Evolutionary conservation across 176 grass and related monocot genomes (phyloP).

Genomic region (Urochloa ruziziensis): DNA sequence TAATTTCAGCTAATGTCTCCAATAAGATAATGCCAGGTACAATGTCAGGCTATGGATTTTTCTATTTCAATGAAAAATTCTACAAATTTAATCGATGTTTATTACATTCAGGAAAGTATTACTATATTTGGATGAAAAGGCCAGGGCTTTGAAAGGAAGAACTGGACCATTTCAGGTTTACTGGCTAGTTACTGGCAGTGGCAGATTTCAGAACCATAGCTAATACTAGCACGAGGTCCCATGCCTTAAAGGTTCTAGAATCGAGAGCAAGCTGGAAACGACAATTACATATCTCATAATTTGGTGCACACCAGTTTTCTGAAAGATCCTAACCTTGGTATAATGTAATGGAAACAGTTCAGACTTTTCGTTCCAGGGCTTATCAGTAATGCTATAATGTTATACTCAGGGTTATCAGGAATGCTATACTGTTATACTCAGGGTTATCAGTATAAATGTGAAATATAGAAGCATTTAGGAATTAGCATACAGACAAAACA

Average conservation of each 20-base stretch:
- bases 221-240: not conserved
- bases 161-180: not conserved
- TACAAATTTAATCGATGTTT: not conserved
- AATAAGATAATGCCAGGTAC: not conserved
- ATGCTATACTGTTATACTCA: not conserved
- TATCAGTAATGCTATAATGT: not conserved
- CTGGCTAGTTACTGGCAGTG: not conserved
- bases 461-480: conserved; percentile 2
- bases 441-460: conserved; percentile 3
- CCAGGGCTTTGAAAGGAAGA: not conserved
- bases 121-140: not conserved
- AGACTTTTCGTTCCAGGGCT: not conserved
- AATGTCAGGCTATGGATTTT: no score
- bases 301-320: not conserved
- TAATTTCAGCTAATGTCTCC: not conserved
- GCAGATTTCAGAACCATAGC: not conserved
- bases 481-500: not conserved
- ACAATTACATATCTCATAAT: not conserved
- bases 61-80: not conserved
- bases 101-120: not conserved
- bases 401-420: conserved; percentile 9
- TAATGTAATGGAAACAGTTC: not conserved
- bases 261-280: not conserved
- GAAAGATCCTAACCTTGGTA: not conserved
- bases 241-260: conserved; percentile 3